Percentiles rank a stretch among this genome's conserved stretches.
These are phyloP conservation scores for Trypanosoma melophagium DNA, from an alignment of 208 protist species.

Conservation along the genomic window DNA sequence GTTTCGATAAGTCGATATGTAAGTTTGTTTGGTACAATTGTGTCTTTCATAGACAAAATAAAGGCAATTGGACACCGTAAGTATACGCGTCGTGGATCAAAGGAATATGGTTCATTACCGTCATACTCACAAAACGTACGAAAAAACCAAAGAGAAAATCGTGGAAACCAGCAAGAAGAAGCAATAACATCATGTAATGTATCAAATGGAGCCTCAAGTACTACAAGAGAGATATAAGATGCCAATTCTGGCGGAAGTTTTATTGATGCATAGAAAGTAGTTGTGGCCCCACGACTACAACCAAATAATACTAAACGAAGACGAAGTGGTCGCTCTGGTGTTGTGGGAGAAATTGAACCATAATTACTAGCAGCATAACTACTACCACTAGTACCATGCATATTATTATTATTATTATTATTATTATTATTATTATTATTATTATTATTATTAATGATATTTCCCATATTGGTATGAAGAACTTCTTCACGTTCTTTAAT, in stretches of 20 bases:
- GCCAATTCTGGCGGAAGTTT: conserved; percentile 68
- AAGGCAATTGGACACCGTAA: conserved; percentile 81
- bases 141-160: conserved; percentile 71
- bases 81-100: conserved; percentile 46
- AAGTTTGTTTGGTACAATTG: conserved; percentile 67
- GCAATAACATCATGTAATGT: conserved; percentile 73
- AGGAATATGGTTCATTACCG: conserved; percentile 54
- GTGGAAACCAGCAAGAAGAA: conserved; percentile 54
- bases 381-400: neutral
- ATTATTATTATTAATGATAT: neutral
- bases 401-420: neutral
- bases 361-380: neutral
- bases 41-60: conserved; percentile 72
- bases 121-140: conserved; percentile 70
- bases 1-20: conserved; percentile 69
- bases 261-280: conserved; percentile 79
- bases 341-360: neutral
- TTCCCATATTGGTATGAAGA: neutral
- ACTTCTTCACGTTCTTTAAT: conserved; percentile 26
- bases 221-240: conserved; percentile 71
- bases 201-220: conserved; percentile 86
- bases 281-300: conserved; percentile 79
- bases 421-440: neutral
- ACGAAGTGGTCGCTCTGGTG: conserved; percentile 12
- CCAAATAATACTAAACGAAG: conserved; percentile 80